Evolutionary conservation across 805 yeast genomes (phyloP).

Genomic region (Myxozyma udenii): DNA sequence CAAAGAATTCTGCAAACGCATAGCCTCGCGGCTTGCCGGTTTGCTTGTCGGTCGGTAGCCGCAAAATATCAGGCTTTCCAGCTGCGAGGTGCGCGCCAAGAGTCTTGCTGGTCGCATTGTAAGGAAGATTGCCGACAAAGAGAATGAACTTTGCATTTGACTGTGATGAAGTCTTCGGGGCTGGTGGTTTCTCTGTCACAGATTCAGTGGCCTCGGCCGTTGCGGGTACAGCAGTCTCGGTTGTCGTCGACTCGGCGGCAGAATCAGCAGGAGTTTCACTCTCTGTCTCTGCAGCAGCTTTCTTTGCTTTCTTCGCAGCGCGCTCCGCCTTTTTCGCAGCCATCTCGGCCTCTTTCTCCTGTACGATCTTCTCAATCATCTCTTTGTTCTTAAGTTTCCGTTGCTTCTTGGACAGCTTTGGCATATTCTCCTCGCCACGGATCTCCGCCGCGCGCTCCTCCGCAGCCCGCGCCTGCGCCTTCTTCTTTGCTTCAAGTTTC

Average conservation of each 20-base stretch:
- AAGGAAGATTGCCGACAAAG: constrained; percentile 89
- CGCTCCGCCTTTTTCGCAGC: constrained; percentile 4
- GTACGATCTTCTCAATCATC: background rate
- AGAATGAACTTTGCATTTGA: constrained; percentile 66
- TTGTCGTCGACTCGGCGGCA: background rate
- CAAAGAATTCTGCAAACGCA: constrained; percentile 82
- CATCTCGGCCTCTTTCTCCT: constrained; percentile 8
- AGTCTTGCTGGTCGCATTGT: constrained; percentile 59
- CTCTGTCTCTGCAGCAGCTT: background rate
- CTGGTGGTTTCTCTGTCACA: constrained; percentile 49
- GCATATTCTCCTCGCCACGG: background rate
- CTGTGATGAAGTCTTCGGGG: constrained; percentile 63
- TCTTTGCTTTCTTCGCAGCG: constrained; percentile 1
- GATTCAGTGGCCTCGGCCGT: background rate
- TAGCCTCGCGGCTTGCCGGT: constrained; percentile 59
- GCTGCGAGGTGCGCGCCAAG: constrained; percentile 69
- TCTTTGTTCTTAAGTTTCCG: constrained; percentile 10
- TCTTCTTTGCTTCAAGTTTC: background rate
- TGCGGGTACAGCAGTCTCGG: constrained; percentile 5
- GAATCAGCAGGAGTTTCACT: background rate
- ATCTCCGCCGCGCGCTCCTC: constrained; percentile 1
- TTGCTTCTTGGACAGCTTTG: constrained; percentile 13
- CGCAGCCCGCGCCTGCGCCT: constrained; percentile 11
- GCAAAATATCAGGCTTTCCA: constrained; percentile 64
- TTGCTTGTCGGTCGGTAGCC: constrained; percentile 62